A percentile compares a stretch with the other conserved stretches of the same genome.
Evolutionary conservation across 1,139 yeast genomes (phyloP).

Genomic region (Yamadazyma sp.): DNA sequence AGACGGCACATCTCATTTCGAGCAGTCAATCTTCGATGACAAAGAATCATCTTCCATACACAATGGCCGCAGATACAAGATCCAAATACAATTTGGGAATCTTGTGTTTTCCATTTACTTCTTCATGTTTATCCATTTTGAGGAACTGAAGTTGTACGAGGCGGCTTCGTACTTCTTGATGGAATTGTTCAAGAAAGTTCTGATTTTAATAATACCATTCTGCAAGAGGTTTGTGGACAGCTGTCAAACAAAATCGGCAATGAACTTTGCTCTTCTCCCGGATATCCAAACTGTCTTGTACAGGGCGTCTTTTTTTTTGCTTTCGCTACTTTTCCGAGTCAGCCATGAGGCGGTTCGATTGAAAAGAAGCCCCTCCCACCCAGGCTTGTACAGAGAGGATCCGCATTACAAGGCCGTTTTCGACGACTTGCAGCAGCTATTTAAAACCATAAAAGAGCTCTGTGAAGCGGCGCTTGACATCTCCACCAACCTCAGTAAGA

Average conservation of each 20-base stretch:
- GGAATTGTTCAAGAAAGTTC: conserved; percentile 26
- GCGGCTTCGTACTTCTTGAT: conserved; percentile 32
- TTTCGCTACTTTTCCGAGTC: conserved; percentile 19
- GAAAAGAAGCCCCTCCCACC: conserved; percentile 8
- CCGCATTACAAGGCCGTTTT: conserved; percentile 8
- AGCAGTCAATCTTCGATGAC: background rate
- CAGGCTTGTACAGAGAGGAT: conserved; percentile 6
- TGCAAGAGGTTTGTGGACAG: conserved; percentile 23
- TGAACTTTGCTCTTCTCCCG: conserved; percentile 40
- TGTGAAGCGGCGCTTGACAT: conserved; percentile 8
- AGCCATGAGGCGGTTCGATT: conserved; percentile 8
- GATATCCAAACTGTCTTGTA: conserved; percentile 32
- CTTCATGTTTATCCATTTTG: conserved; percentile 35
- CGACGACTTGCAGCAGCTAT: conserved; percentile 10
- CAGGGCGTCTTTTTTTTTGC: conserved; percentile 26
- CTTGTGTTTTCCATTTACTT: conserved; percentile 28
- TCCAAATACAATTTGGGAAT: conserved; percentile 31
- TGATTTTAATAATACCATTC: conserved; percentile 33
- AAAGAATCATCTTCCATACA: background rate
- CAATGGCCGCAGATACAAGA: conserved; percentile 15
- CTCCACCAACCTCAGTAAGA: conserved; percentile 13
- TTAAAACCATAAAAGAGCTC: conserved; percentile 9
- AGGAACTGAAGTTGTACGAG: conserved; percentile 22
- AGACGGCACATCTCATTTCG: background rate
- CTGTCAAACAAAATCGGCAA: conserved; percentile 23